Conservation (phyloP, 768 basidiomycete species). For the Podaxis carcinomalis region DNA sequence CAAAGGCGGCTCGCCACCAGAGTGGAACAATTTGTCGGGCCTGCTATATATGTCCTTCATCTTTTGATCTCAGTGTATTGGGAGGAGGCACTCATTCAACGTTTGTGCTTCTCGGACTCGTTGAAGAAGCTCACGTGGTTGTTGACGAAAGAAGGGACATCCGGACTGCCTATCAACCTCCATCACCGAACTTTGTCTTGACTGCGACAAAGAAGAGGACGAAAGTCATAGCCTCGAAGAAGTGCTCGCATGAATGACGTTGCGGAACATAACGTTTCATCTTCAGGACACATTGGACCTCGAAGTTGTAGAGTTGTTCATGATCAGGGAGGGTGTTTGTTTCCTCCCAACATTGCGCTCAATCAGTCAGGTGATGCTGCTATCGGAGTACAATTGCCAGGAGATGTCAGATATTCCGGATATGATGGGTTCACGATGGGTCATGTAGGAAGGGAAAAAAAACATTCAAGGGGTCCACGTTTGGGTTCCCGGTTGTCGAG, state of each 20-base stretch:
- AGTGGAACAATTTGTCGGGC: conserved; percentile 90
- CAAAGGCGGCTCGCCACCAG: conserved; percentile 71
- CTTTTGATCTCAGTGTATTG: background rate
- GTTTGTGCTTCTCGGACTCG: background rate
- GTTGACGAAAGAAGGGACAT: background rate
- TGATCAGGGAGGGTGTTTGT: background rate
- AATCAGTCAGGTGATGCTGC: background rate
- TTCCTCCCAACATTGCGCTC: background rate
- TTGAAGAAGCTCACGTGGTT: background rate
- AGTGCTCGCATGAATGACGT: background rate
- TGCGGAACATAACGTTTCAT: background rate
- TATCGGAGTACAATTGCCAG: background rate
- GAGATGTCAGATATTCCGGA: background rate
- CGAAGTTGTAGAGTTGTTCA: background rate
- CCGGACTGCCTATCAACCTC: background rate
- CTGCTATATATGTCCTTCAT: conserved; percentile 76
- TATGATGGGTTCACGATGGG: background rate
- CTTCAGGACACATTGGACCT: background rate
- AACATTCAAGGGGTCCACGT: background rate
- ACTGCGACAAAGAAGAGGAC: background rate
- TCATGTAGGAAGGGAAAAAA: background rate
- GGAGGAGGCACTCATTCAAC: background rate
- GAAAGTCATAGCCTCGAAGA: background rate
- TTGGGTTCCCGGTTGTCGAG: background rate
- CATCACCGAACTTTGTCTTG: background rate